Percentiles rank a stretch among this genome's conserved stretches.
Evolutionary conservation across 1,284 basidiomycete species (phyloP).

Genomic region (Pseudozyma tsukubaensis): DNA sequence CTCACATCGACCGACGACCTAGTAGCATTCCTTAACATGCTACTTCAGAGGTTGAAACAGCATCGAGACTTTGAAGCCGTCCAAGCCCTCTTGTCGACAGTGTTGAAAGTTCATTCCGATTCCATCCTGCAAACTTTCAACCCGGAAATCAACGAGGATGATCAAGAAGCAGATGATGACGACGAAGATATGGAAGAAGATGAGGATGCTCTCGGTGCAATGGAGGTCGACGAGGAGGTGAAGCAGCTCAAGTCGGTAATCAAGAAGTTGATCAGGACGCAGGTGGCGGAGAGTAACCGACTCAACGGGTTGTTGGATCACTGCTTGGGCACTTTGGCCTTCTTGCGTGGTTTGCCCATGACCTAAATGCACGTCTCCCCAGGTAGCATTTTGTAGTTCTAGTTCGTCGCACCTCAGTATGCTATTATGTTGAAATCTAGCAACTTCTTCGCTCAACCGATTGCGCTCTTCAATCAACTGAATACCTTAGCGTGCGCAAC

Average conservation of each 20-base stretch:
- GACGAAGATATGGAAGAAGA: slow-evolving; percentile 26
- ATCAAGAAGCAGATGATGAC: slow-evolving; percentile 62
- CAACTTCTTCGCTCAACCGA: not conserved
- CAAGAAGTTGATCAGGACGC: slow-evolving; percentile 47
- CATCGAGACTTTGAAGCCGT: slow-evolving; percentile 95
- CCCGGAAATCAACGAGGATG: slow-evolving; percentile 79
- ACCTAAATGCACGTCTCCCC: slow-evolving; percentile 26
- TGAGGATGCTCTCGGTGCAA: slow-evolving; percentile 10
- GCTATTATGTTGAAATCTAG: no score
- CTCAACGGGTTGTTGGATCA: slow-evolving; percentile 62
- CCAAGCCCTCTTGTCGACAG: slow-evolving; percentile 86
- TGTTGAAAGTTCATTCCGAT: slow-evolving; percentile 86
- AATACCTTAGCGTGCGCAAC: not conserved
- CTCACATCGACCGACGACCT: slow-evolving; percentile 77
- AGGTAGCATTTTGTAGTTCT: no score
- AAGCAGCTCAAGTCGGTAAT: slow-evolving; percentile 46
- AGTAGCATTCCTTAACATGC: slow-evolving; percentile 78
- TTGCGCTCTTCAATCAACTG: not conserved
- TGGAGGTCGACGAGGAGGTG: slow-evolving; percentile 33
- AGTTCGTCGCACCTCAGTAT: no score
- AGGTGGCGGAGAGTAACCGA: slow-evolving; percentile 51
- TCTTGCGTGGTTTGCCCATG: slow-evolving; percentile 64
- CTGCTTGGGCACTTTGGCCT: slow-evolving; percentile 61
- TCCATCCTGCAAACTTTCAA: slow-evolving; percentile 30
- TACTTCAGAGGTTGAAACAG: slow-evolving; percentile 79